Evolutionary conservation across 768 basidiomycete genomes (phyloP).

Genomic region (Mycena leptocephala): DNA sequence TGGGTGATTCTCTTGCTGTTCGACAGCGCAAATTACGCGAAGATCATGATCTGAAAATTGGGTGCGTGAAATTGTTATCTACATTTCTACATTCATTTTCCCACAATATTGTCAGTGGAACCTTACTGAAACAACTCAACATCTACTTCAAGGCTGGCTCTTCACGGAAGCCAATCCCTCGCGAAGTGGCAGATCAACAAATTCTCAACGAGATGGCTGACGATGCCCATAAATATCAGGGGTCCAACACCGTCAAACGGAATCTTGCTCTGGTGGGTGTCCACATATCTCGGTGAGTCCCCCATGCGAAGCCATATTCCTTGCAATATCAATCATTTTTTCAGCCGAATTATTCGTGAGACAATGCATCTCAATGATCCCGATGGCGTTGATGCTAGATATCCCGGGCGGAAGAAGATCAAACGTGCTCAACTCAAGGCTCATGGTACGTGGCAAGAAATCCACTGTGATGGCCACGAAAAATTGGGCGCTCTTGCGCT

Average conservation of each 20-base stretch:
- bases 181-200: conserved; percentile 35
- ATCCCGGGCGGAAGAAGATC: conserved; percentile 38
- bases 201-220: conserved; percentile 38
- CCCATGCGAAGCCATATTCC: not conserved
- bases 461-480: conserved; percentile 47
- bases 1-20: not conserved
- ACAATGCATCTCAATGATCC: conserved; percentile 37
- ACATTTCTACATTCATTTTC: not conserved
- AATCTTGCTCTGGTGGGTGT: not conserved
- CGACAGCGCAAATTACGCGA: conserved; percentile 3
- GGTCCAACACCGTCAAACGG: not conserved
- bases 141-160: conserved; percentile 34
- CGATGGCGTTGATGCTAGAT: conserved; percentile 37
- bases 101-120: conserved; percentile 9
- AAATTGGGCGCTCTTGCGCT: conserved; percentile 45
- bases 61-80: not conserved
- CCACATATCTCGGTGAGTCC: conserved; percentile 35
- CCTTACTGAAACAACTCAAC: conserved; percentile 32
- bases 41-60: not conserved
- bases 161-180: conserved; percentile 32
- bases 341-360: conserved; percentile 38
- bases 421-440: conserved; percentile 31
- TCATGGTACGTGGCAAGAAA: conserved; percentile 41
- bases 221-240: conserved; percentile 28
- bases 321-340: not conserved